Evolutionary conservation across 768 basidiomycete species (phyloP), one percentile per base, ranked within the genome.

Genomic region (Vararia minispora): DNA sequence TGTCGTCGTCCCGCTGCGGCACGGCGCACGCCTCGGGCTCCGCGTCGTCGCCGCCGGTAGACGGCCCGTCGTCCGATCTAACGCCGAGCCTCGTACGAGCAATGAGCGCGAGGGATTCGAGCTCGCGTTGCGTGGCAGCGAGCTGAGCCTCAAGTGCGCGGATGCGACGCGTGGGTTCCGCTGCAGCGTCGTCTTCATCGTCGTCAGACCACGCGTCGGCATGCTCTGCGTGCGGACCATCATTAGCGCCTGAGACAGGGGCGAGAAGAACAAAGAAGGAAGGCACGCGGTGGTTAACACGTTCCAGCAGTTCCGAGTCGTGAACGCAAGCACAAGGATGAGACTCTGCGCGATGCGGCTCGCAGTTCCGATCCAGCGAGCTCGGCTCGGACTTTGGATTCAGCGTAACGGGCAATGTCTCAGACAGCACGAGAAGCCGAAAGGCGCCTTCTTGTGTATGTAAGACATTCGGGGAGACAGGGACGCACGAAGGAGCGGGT

Each of bases 401-500:
- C n/a, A n/a, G n/a, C n/a, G n/a, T n/a, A n/a, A n/a, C n/a, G n/a
- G n/a, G n/a, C n/a, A n/a, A n/a, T n/a, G n/a, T n/a, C n/a, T n/a
- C n/a, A n/a, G n/a, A n/a, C n/a, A n/a, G n/a, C n/a, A n/a, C n/a
- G n/a, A n/a, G n/a, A n/a, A n/a, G n/a, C n/a, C n/a, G n/a, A n/a
- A n/a, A n/a, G n/a, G n/a, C n/a, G n/a, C n/a, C n/a, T n/a, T n/a
- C n/a, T n/a, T n/a, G n/a, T n/a, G 28, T n/a, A 29, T n/a, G 33
- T 16, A 40, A 11, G 7, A n/a, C 4, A 9, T 26, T 12, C 10
- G 12, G 21, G n/a, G 39, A 14, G n/a, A 21, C 23, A 28, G 6
- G 33, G 6, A 65, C 83, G 52, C 51, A 95, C 94, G 86, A 17
- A 98, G 77, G 10, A 95, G 60, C 2, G 89, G 83, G 54, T 97